Base-by-base conservation (phyloP, 805 yeast genomes). In the Yarrowia porcina region DNA sequence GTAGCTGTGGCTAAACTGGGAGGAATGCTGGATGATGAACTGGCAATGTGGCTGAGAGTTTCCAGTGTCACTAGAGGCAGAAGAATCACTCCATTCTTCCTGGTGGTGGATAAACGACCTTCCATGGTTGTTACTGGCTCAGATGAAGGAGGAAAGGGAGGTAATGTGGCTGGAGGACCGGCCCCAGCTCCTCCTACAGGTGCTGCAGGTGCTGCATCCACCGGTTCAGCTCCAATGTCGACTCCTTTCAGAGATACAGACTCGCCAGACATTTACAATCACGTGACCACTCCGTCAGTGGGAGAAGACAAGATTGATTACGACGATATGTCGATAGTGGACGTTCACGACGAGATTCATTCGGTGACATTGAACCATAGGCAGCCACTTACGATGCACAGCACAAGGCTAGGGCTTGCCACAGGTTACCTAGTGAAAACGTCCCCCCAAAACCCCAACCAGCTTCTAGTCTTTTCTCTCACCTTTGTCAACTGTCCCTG, bases 1-100 rank as follows among this genome's bases (percentile, higher is more conserved):
- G 66, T 76, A 9, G 71, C 72, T 2, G 60, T 77, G 6, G 68
- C 75, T 7, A 74, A 75, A 45, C 68, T 73, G 13, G 80, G 78
- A 0, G 30, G 64, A 7, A 72, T 76, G 74, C 69, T 69, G 5
- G 68, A 67, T 10, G 69, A 67, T 25, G 80, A 77, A 63, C 54
- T 69, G 15, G 64, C 65, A 8, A 64, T 68, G 38, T 74, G 77
- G 77, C 63, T 45, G 27, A 44, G 65, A 27, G 54, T 70, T 10
- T 47, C 63, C 17, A 27, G 30, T 17, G 44, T 44, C n/a, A 45
- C 63, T 0, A 2, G 44, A 4, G 61, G 61, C 2, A 15, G 49
- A 10, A 27, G 49, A 30, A 56, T 56, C 61, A 56, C 47, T 1
- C 49, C 49, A 4, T 56, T 56, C 49, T 39, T 56, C 23, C 23